Percentiles rank a stretch among this genome's conserved stretches.
phyloP scores from a whole-genome alignment of 805 yeast species.

The Yarrowia osloensis region DNA sequence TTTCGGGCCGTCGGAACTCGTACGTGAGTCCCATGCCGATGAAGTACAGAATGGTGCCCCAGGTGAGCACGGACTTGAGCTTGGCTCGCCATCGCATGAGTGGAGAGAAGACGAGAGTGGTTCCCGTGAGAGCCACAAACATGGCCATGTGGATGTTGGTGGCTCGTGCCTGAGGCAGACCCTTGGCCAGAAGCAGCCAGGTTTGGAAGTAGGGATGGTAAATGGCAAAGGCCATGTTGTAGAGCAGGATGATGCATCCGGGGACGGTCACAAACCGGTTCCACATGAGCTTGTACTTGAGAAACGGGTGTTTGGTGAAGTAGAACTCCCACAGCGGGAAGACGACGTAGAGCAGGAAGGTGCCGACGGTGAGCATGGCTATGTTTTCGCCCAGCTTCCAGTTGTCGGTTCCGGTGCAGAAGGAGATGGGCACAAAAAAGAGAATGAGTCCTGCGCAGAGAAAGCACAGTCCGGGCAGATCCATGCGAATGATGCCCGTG shows the following conservation, averaged over 20 bases:
- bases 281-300: constrained; percentile 14
- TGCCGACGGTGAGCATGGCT: constrained; percentile 17
- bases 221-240: constrained; percentile 25
- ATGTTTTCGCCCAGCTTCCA: constrained; percentile 26
- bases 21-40: constrained; percentile 13
- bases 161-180: neutral
- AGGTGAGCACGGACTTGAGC: constrained; percentile 1
- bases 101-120: constrained; percentile 11
- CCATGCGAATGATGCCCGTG: constrained; percentile 5
- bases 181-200: constrained; percentile 10
- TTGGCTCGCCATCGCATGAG: constrained; percentile 24
- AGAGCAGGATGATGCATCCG: constrained; percentile 5
- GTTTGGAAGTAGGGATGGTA: constrained; percentile 17
- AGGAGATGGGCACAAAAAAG: constrained; percentile 20
- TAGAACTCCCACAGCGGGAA: constrained; percentile 5
- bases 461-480: constrained; percentile 1
- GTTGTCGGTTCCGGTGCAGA: constrained; percentile 14
- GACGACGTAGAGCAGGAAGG: neutral
- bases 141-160: constrained; percentile 26
- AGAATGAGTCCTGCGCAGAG: constrained; percentile 12
- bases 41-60: constrained; percentile 16
- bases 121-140: constrained; percentile 5
- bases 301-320: constrained; percentile 9
- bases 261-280: neutral
- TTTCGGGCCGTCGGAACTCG: constrained; percentile 23